Conservation (phyloP, 2,329 filamentous ascomycete genomes). For the Penicillium thymicola region DNA sequence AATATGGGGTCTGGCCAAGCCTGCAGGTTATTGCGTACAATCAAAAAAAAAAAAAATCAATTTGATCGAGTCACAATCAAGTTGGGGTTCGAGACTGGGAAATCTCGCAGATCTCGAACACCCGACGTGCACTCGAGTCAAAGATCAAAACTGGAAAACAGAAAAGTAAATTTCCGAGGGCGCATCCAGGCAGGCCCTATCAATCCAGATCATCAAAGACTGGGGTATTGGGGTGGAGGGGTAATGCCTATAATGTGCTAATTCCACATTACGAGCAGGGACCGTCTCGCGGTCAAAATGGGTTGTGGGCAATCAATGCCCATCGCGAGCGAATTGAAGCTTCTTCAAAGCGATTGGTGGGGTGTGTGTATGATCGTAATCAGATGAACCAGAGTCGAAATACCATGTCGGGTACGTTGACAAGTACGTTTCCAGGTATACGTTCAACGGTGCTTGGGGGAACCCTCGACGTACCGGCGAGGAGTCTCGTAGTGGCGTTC, state of each 20-base stretch:
- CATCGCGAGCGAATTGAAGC: slow-evolving; percentile 2
- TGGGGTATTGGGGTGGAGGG: not conserved
- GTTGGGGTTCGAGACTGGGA: not conserved
- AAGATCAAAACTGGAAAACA: slow-evolving; percentile 6
- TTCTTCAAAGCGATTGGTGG: not conserved
- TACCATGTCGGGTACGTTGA: not conserved
- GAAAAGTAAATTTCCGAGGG: slow-evolving; percentile 6
- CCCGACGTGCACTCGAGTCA: slow-evolving; percentile 2
- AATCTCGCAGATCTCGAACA: not conserved
- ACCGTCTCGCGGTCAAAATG: not conserved
- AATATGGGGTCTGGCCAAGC: not conserved
- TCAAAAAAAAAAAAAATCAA: not conserved
- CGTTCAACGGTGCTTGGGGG: slow-evolving; percentile 29
- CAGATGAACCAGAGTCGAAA: not conserved
- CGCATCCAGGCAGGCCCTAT: slow-evolving; percentile 9
- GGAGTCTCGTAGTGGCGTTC: slow-evolving; percentile 32
- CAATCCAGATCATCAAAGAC: slow-evolving; percentile 8
- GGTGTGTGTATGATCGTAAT: not conserved
- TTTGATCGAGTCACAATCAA: not conserved
- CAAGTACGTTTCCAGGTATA: not conserved
- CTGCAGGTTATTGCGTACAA: not conserved
- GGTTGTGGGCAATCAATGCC: slow-evolving; percentile 5
- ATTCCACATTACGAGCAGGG: not conserved
- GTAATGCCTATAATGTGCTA: not conserved
- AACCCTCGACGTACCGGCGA: slow-evolving; percentile 25